phyloP scores from a whole-genome alignment of 1,284 basidiomycete genomes.

The Tilletia indica region DNA sequence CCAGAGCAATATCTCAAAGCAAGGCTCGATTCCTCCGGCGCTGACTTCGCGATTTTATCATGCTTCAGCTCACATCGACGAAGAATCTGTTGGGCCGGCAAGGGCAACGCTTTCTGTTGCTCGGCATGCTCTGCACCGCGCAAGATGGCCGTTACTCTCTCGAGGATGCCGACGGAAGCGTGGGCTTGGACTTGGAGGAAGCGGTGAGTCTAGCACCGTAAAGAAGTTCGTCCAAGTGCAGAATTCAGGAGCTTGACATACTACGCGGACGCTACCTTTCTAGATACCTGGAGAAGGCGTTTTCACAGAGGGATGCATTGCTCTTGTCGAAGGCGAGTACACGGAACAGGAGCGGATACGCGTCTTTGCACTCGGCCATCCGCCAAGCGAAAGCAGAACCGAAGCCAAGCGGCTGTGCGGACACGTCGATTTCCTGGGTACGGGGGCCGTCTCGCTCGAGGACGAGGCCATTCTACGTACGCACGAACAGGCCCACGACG shows the following conservation, averaged over 20 bases:
- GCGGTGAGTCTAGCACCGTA: conserved; percentile 61
- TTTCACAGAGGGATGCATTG: conserved; percentile 93
- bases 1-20: too few species aligned
- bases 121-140: conserved; percentile 86
- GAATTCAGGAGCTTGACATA: not conserved
- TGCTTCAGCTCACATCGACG: conserved; percentile 79
- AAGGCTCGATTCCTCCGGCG: too few species aligned
- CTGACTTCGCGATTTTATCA: too few species aligned
- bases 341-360: conserved; percentile 83
- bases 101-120: conserved; percentile 83
- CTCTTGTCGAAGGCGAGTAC: conserved; percentile 93
- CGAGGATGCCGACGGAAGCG: conserved; percentile 88
- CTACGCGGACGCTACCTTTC: too few species aligned
- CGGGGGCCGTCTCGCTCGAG: conserved; percentile 82
- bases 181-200: conserved; percentile 82
- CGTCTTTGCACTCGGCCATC: conserved; percentile 92
- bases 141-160: conserved; percentile 86
- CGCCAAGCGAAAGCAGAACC: conserved; percentile 62
- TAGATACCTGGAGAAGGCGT: conserved; percentile 79
- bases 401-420: conserved; percentile 54
- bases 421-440: conserved; percentile 90
- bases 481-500: conserved; percentile 52
- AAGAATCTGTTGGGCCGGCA: conserved; percentile 91
- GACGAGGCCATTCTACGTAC: conserved; percentile 71
- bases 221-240: not conserved